Evolutionary conservation across 2,329 filamentous ascomycete species (phyloP), one percentile per base, ranked within the genome.

Genomic region (Fusarium fracticaudum): DNA sequence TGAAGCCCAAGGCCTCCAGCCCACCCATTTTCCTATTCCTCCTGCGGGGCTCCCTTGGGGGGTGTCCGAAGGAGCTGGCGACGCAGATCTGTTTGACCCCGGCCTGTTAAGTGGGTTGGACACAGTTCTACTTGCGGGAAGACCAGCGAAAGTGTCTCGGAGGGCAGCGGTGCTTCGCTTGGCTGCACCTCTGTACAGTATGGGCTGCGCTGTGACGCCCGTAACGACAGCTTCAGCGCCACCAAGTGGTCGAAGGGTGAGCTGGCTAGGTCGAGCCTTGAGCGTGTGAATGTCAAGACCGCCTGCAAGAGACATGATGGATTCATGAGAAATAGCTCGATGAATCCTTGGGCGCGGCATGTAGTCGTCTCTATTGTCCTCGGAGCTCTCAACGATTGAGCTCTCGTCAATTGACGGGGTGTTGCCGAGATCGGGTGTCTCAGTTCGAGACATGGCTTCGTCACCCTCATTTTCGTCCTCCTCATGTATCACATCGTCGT

Each of bases 221-320:
- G 88, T 89, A 48, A 91, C 83, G 31, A 90, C 84, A 6, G 88
- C 89, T 41, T 88, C 89, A 44, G 86, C 85, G 64, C 85, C 86
- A 66, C 87, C 89, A 31, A 89, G 83, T 38, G 86, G 85, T 58
- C 87, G 80, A 70, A 90, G 79, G 29, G 91, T 89, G 67, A 96
- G 88, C 77, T 97, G 94, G 40, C 93, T 94, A 1, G 94, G 94
- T 8, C 93, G 90, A 4, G 88, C 87, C 77, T 92, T 91, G 9
- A 97, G 86, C 0, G 93, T 95, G 80, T 97, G 95, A 57, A 98
- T 97, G 79, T 98, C 96, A 81, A 98, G 92, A 5, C 95, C 95
- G 8, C 94, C 95, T 1, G 92, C 90, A 4, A 98, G 88, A 0
- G 95, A 98, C 75, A 98, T 89, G 70, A 98, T 91, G 24, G 94